Conservation (phyloP, 2,329 filamentous ascomycete species). For the Neopestalotiopsis sp. region DNA sequence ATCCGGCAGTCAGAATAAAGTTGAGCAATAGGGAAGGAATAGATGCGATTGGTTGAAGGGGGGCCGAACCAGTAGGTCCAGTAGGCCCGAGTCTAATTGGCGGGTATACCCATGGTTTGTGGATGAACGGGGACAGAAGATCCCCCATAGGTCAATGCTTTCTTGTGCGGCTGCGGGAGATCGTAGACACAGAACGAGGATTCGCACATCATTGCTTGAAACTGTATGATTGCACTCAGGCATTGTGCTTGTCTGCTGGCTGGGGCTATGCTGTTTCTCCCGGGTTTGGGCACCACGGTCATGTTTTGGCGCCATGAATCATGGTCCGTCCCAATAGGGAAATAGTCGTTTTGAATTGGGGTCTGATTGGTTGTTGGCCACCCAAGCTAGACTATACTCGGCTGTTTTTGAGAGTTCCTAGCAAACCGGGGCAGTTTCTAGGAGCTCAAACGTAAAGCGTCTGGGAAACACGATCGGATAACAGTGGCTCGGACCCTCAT, state of each 20-base stretch:
- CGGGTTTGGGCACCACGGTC: constrained; percentile 7
- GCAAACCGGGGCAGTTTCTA: background rate
- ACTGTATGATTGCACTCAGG: background rate
- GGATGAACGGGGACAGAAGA: background rate
- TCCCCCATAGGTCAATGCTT: background rate
- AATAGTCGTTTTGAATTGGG: background rate
- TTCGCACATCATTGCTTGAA: constrained; percentile 14
- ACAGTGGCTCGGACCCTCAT: constrained; percentile 16
- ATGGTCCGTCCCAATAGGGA: background rate
- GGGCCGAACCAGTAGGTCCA: background rate
- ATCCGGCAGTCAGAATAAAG: constrained; percentile 15
- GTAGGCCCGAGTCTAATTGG: constrained; percentile 3
- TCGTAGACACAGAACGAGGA: constrained; percentile 7
- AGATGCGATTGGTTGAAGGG: constrained; percentile 18
- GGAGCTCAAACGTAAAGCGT: constrained; percentile 18
- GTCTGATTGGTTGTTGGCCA: constrained; percentile 1
- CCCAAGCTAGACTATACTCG: constrained; percentile 9
- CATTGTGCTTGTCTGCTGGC: background rate
- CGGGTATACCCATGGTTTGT: background rate
- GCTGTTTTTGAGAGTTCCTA: background rate
- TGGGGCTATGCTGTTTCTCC: constrained; percentile 18
- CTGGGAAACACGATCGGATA: constrained; percentile 14
- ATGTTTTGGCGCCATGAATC: constrained; percentile 14
- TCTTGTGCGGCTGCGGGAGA: constrained; percentile 11
- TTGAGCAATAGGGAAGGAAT: constrained; percentile 1